Base-by-base conservation (phyloP, 495 filamentous ascomycete species). In the Neurospora africana region DNA sequence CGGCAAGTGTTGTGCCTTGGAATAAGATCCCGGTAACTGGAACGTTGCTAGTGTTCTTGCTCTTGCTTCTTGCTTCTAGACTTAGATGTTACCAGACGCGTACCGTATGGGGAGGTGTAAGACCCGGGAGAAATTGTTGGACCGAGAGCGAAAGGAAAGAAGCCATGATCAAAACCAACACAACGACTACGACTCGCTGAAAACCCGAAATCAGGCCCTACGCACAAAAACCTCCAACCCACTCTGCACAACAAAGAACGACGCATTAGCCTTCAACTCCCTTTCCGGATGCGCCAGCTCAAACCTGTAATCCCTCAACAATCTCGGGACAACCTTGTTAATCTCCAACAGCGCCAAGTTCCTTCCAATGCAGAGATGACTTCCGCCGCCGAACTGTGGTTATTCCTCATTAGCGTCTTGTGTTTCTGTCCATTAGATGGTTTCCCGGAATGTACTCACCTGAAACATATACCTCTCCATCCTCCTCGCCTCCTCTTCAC, bases 331-430 rank as follows among this genome's bases (percentile, higher is more conserved):
- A 33, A 87, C 83, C 79, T 87, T 89, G 74, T 85, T 87, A 71
- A 89, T 85, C 79, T 89, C 86, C 30, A 89, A 76, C n/a, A 86
- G 78, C 6, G 82, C 85, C 8, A 89, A 75, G 75, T 88, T 87
- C 40, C 85, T 82, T 8, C 87, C 87, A 69, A 88, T 87, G 74
- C 87, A 89, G 1, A 85, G 72, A 69, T 87, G 85, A 30, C 81
- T 82, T 4, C 87, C 87, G 17, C 82, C 85, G 4, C 86, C 86
- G 61, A 89, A 89, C 76, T 86, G 69, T 38, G n/a, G n/a, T 33
- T 27, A 7, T 15, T 15, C 21, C 2, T 61, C 36, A 40, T 44
- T 36, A 67, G 68, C 71, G 27, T 9, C 8, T 38, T n/a, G n/a
- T n/a, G n/a, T n/a, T n/a, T n/a, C n/a, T n/a, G n/a, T n/a, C n/a